These are phyloP conservation scores for Talaromyces pinophilus DNA, from an alignment of 2,329 filamentous ascomycete species.

Conservation along the genomic window DNA sequence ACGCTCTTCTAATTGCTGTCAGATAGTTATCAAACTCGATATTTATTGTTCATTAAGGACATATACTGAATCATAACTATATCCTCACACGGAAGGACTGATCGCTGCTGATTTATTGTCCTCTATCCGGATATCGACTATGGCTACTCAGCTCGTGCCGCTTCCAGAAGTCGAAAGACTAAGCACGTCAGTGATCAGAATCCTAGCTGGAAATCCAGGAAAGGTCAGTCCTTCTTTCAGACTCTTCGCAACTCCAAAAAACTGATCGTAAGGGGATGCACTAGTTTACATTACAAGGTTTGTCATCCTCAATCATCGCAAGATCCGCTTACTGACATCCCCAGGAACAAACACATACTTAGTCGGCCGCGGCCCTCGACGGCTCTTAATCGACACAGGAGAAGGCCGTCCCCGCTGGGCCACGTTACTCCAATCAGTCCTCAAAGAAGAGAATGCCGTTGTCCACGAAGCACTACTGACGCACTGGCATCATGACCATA, in stretches of 20 bases:
- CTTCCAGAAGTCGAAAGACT: slow-evolving; percentile 76
- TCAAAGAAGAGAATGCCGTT: slow-evolving; percentile 67
- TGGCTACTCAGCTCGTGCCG: slow-evolving; percentile 63
- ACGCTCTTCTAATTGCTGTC: not conserved
- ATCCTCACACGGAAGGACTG: not conserved
- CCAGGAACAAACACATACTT: slow-evolving; percentile 91
- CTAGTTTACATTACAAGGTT: slow-evolving; percentile 62
- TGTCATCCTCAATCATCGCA: slow-evolving; percentile 14
- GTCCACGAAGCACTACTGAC: slow-evolving; percentile 75
- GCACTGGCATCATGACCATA: slow-evolving; percentile 91
- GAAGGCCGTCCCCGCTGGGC: slow-evolving; percentile 78
- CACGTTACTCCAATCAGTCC: slow-evolving; percentile 61
- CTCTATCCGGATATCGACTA: slow-evolving; percentile 34
- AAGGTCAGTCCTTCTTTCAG: slow-evolving; percentile 57
- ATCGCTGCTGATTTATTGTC: not conserved
- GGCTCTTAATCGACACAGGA: slow-evolving; percentile 87
- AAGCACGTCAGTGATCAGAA: slow-evolving; percentile 74
- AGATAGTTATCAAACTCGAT: not conserved
- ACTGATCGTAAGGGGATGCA: not conserved
- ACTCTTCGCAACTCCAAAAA: not conserved
- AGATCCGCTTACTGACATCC: not conserved
- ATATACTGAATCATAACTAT: not conserved
- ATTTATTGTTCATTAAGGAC: not conserved
- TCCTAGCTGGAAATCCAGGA: slow-evolving; percentile 86
- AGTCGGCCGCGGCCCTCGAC: slow-evolving; percentile 69